Evolutionary conservation across 805 yeast genomes (phyloP), one percentile per base, ranked within the genome.

Genomic region (Cyberlindnera nakhonratchasimensis): DNA sequence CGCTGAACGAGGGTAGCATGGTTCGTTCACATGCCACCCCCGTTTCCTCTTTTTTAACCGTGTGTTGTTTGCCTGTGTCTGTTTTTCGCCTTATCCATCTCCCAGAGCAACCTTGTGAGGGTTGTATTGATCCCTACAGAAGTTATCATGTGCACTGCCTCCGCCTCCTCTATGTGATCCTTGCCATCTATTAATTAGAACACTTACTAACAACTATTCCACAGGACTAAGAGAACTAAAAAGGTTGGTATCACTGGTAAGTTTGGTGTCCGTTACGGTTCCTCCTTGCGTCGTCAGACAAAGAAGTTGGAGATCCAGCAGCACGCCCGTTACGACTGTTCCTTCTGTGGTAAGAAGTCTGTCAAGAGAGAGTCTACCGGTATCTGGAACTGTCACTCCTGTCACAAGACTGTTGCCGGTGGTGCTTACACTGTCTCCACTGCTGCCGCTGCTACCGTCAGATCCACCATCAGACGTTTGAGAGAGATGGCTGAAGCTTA

Each of bases 161-260:
- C n/a, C n/a, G n/a, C n/a, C n/a, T n/a, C n/a, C n/a, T n/a, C n/a
- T n/a, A n/a, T n/a, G n/a, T n/a, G n/a, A n/a, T n/a, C n/a, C n/a
- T n/a, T n/a, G 13, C 12, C 13, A 26, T 12, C 26, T 20, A 3
- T 18, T 11, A 24, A 19, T 6, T 19, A 10, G 22, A 34, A 16
- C 29, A 18, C 17, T 13, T 71, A 72, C 77, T 72, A 72, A 73
- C 77, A 46, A 50, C 22, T 16, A n/a, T 26, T 40, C 35, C 55
- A 64, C 44, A 88, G 96, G 99, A 86, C 99, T 77, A 93, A 95
- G 80, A 91, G 99, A 86, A 93, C 99, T 65, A 93, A 93, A 95
- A 93, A 93, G 88, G 99, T 93, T 74, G 99, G 99, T 77, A 93
- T 93, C 82, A 93, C 99, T 74, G 99, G 99, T 84, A 95, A 95